Evolutionary conservation across 2,329 filamentous ascomycete genomes (phyloP).

Genomic region (Clonostachys rosea): DNA sequence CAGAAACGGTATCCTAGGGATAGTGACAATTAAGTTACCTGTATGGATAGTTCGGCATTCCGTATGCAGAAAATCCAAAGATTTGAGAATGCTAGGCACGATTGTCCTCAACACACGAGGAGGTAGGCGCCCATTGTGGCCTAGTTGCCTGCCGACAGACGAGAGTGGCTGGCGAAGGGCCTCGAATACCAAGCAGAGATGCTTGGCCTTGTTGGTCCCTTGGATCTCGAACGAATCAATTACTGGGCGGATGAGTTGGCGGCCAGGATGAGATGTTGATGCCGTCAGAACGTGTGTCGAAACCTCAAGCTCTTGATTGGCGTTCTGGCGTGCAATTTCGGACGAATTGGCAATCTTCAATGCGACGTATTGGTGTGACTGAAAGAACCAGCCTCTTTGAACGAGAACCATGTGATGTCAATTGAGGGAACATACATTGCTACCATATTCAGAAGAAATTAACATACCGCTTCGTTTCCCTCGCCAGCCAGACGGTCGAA

Average conservation of each 20-base stretch:
- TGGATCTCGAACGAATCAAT: constrained; percentile 14
- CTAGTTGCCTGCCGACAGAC: constrained; percentile 14
- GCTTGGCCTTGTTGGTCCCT: constrained; percentile 7
- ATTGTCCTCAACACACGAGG: constrained; percentile 13
- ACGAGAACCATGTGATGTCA: no score
- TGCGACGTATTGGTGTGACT: constrained; percentile 8
- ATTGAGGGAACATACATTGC: no score
- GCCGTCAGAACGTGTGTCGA: constrained; percentile 12
- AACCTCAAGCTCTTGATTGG: constrained; percentile 13
- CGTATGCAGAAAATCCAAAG: constrained; percentile 32
- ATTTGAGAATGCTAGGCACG: constrained; percentile 26
- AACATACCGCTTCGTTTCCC: constrained; percentile 9
- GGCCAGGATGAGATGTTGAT: constrained; percentile 11
- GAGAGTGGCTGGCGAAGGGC: constrained; percentile 16
- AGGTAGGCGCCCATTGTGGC: constrained; percentile 8
- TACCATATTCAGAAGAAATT: no score
- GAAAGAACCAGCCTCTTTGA: no score
- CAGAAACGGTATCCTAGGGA: not conserved
- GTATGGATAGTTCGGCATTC: constrained; percentile 33
- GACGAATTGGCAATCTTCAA: constrained; percentile 19
- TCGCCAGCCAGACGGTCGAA: constrained; percentile 27
- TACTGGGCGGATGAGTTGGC: constrained; percentile 10
- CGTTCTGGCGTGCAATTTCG: constrained; percentile 10
- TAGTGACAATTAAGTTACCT: constrained; percentile 11
- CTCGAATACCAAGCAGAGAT: constrained; percentile 14